Evolutionary conservation across 1,139 yeast genomes (phyloP).

Genomic region (Hanseniaspora gamundiae): DNA sequence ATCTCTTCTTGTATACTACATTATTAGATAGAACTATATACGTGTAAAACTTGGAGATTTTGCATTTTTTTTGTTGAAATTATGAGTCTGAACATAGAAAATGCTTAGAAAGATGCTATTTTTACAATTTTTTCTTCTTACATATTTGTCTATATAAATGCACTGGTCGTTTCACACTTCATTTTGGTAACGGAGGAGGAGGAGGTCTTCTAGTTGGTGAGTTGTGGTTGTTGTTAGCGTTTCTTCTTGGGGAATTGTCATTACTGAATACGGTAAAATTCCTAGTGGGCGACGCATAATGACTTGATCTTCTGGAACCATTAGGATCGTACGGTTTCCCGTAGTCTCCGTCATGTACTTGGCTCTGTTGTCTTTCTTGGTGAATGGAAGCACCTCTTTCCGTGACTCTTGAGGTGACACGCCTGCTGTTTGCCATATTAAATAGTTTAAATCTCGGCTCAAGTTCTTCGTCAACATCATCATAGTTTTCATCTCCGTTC

Average conservation of each 20-base stretch:
- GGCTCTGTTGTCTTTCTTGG: neutral
- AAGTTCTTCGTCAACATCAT: neutral
- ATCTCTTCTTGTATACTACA: neutral
- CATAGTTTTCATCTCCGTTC: neutral
- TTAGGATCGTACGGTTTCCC: neutral
- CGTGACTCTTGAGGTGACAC: neutral
- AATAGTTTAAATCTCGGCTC: neutral
- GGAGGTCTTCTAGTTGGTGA: constrained; percentile 1
- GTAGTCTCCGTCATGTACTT: neutral
- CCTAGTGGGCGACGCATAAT: neutral
- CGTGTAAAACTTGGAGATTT: too few species aligned
- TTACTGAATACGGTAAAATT: neutral
- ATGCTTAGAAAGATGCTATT: too few species aligned
- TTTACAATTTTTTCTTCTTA: too few species aligned
- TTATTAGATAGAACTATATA: too few species aligned
- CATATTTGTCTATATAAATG: neutral
- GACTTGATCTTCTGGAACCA: neutral
- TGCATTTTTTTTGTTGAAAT: too few species aligned
- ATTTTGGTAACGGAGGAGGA: neutral
- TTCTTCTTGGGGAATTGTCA: neutral
- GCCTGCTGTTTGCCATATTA: constrained; percentile 1
- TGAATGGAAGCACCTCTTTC: neutral
- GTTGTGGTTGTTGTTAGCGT: neutral
- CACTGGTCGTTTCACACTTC: neutral
- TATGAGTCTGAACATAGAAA: too few species aligned